Conservation (phyloP, 768 basidiomycete species). For the Rickenella mellea region DNA sequence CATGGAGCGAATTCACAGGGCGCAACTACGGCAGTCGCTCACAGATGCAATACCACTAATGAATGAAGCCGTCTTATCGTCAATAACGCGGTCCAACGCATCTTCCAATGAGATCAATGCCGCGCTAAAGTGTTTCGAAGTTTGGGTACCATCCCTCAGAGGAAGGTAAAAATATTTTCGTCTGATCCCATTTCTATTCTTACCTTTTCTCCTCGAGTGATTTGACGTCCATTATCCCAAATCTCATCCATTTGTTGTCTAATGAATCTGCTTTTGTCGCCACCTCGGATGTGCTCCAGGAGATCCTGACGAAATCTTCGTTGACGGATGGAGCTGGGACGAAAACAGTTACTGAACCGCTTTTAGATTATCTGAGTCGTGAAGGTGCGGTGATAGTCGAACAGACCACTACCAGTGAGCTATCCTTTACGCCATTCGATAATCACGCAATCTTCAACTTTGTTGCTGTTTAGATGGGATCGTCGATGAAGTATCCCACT, state of each 20-base stretch:
- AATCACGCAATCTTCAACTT: constrained; percentile 2
- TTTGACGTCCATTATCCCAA: constrained; percentile 56
- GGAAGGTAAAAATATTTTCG: constrained; percentile 40
- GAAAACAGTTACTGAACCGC: constrained; percentile 71
- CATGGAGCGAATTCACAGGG: constrained; percentile 26
- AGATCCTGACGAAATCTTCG: constrained; percentile 67
- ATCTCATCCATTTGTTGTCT: constrained; percentile 41
- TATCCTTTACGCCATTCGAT: not conserved
- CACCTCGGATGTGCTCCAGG: constrained; percentile 64
- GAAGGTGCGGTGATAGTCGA: constrained; percentile 42
- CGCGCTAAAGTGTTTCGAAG: constrained; percentile 71
- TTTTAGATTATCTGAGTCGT: constrained; percentile 68
- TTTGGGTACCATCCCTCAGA: constrained; percentile 70
- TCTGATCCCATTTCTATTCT: not conserved
- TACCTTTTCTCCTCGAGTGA: constrained; percentile 33
- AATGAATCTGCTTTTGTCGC: constrained; percentile 50
- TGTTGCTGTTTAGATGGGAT: constrained; percentile 23
- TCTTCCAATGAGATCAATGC: constrained; percentile 46
- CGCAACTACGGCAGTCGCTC: constrained; percentile 56
- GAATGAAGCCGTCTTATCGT: constrained; percentile 51
- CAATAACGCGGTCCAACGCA: constrained; percentile 34
- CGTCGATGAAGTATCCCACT: constrained; percentile 51
- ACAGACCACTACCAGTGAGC: constrained; percentile 26
- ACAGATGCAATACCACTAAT: constrained; percentile 64
- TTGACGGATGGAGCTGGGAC: constrained; percentile 62